A percentile compares a stretch with the other conserved stretches of the same genome.
These are phyloP conservation scores for Suillus luteus DNA, from an alignment of 768 basidiomycete genomes.

Conservation along the genomic window DNA sequence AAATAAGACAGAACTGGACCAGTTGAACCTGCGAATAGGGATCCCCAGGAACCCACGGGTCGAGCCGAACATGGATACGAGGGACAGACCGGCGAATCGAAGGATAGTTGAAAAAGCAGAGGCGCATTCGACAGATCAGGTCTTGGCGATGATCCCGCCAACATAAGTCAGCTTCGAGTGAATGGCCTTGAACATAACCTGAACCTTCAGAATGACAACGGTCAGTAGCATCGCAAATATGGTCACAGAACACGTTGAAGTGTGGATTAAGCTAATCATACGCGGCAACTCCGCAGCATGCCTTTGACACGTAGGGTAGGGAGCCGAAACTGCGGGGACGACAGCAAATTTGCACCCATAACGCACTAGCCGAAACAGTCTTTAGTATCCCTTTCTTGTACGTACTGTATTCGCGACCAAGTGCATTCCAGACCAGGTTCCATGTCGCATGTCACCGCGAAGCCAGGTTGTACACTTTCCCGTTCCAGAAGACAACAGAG, in stretches of 20 bases:
- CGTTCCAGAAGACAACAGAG: constrained; percentile 23
- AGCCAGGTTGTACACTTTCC: constrained; percentile 47
- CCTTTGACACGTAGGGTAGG: constrained; percentile 21
- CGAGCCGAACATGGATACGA: neutral
- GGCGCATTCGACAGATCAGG: constrained; percentile 25
- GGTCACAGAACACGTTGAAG: neutral
- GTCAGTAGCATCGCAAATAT: neutral
- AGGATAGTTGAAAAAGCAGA: constrained; percentile 22
- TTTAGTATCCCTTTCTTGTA: constrained; percentile 36
- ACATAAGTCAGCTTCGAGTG: constrained; percentile 7
- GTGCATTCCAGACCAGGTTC: constrained; percentile 23
- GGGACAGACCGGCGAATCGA: constrained; percentile 27
- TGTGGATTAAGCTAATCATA: constrained; percentile 38
- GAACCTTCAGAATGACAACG: constrained; percentile 10
- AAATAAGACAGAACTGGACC: constrained; percentile 17
- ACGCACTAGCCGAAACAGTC: constrained; percentile 14
- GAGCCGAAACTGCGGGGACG: constrained; percentile 24
- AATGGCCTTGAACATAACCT: constrained; percentile 7
- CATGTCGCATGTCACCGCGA: constrained; percentile 35
- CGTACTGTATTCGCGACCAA: constrained; percentile 33
- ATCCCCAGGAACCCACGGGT: constrained; percentile 4
- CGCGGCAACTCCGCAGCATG: constrained; percentile 26
- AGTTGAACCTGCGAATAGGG: constrained; percentile 12
- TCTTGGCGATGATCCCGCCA: constrained; percentile 33
- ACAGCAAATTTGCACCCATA: constrained; percentile 16